phyloP scores from a whole-genome alignment of 2,329 filamentous ascomycete species.

The Juglanconis sp. region DNA sequence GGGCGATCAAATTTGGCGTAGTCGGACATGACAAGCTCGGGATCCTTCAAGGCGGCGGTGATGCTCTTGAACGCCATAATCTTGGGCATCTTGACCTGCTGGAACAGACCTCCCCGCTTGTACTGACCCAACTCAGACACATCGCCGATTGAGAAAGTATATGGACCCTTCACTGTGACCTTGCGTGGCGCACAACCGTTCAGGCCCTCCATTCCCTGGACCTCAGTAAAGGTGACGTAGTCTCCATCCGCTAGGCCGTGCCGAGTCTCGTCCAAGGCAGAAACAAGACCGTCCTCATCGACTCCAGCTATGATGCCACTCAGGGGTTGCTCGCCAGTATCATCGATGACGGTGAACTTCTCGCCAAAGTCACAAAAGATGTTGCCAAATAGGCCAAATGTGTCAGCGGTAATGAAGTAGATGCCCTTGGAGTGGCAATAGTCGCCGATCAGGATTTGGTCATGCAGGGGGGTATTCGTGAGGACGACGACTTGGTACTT shows the following conservation, averaged over 20 bases:
- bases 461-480: slow-evolving; percentile 75
- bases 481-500: slow-evolving; percentile 91
- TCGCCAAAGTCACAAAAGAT: slow-evolving; percentile 98
- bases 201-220: slow-evolving; percentile 86
- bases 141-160: slow-evolving; percentile 95
- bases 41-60: slow-evolving; percentile 73
- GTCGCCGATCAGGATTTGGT: slow-evolving; percentile 81
- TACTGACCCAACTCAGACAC: slow-evolving; percentile 85
- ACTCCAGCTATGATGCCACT: slow-evolving; percentile 89
- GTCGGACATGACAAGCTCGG: slow-evolving; percentile 87
- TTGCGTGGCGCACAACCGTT: slow-evolving; percentile 84
- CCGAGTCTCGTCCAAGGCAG: slow-evolving; percentile 87
- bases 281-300: slow-evolving; percentile 85
- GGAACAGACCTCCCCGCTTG: slow-evolving; percentile 81
- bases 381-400: slow-evolving; percentile 88
- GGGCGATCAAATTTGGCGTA: slow-evolving; percentile 98
- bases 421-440: slow-evolving; percentile 95
- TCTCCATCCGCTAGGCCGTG: slow-evolving; percentile 96
- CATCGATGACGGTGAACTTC: slow-evolving; percentile 85
- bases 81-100: slow-evolving; percentile 98
- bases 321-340: slow-evolving; percentile 83
- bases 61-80: slow-evolving; percentile 84
- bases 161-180: slow-evolving; percentile 90
- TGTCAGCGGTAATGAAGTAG: slow-evolving; percentile 82
- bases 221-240: slow-evolving; percentile 89